phyloP scores from a whole-genome alignment of 2,329 filamentous ascomycete species.

The Tolypocladium paradoxum region DNA sequence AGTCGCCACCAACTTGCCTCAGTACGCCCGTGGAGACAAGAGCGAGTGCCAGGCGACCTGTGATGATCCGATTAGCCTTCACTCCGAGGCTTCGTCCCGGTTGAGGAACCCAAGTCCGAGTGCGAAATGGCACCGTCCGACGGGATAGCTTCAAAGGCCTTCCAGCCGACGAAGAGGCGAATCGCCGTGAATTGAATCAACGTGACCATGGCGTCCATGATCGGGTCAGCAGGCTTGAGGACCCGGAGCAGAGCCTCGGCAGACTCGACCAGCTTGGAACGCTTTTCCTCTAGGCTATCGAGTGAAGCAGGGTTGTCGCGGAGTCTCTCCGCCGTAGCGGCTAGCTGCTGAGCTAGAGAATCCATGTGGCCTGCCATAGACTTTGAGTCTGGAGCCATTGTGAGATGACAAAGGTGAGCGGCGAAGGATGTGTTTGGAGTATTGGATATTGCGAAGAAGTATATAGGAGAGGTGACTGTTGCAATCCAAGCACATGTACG shows the following conservation, averaged over 20 bases:
- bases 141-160: conserved; percentile 20
- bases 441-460: neutral
- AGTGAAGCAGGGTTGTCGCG: neutral
- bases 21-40: conserved; percentile 4
- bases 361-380: neutral
- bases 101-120: conserved; percentile 11
- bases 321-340: neutral
- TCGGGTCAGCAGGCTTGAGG: neutral
- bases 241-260: neutral
- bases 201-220: conserved; percentile 6
- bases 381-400: neutral
- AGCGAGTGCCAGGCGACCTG: conserved; percentile 1
- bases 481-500: neutral
- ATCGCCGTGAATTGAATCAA: conserved; percentile 6
- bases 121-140: conserved; percentile 14
- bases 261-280: neutral
- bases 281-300: neutral
- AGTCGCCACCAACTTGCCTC: neutral
- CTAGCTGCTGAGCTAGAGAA: neutral
- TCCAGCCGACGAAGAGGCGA: conserved; percentile 20
- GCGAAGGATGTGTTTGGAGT: neutral
- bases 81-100: neutral
- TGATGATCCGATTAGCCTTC: neutral
- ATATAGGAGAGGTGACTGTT: neutral
- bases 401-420: neutral